phyloP scores from a whole-genome alignment of 495 filamentous ascomycete genomes.

The Penicillium antarcticum region DNA sequence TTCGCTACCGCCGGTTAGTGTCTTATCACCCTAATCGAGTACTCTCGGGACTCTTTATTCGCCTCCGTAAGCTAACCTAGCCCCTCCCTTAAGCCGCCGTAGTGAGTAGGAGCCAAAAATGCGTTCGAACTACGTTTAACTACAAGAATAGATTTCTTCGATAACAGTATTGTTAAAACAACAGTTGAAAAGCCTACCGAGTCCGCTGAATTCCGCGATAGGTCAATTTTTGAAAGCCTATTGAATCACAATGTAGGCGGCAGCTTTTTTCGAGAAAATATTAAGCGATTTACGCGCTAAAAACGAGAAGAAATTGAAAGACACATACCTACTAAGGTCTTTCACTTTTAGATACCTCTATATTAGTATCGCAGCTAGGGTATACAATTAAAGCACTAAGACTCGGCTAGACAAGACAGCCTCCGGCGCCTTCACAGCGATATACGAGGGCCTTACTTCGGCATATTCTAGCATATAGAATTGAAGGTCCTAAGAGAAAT shows the following conservation, averaged over 20 bases:
- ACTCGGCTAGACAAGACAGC: too few relatives aligned
- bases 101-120: not conserved
- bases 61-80: not conserved
- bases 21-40: conserved; percentile 5
- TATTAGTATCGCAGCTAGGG: too few relatives aligned
- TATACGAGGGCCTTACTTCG: too few relatives aligned
- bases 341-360: too few relatives aligned
- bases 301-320: not conserved
- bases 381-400: too few relatives aligned
- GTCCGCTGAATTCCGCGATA: not conserved
- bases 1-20: conserved; percentile 2
- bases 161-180: not conserved
- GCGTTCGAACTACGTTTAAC: not conserved
- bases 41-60: conserved; percentile 5
- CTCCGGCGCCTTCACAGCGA: too few relatives aligned
- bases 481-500: too few relatives aligned
- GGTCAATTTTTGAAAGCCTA: not conserved
- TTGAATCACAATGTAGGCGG: not conserved
- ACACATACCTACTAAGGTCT: too few relatives aligned
- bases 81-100: too few relatives aligned
- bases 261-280: not conserved
- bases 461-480: too few relatives aligned
- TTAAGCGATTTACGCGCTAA: not conserved
- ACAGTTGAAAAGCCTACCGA: not conserved
- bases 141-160: not conserved